Evolutionary conservation across 371 early-diverging fungal species (phyloP), one percentile per base, ranked within the genome.

Genomic region (Synchytrium microbalum): DNA sequence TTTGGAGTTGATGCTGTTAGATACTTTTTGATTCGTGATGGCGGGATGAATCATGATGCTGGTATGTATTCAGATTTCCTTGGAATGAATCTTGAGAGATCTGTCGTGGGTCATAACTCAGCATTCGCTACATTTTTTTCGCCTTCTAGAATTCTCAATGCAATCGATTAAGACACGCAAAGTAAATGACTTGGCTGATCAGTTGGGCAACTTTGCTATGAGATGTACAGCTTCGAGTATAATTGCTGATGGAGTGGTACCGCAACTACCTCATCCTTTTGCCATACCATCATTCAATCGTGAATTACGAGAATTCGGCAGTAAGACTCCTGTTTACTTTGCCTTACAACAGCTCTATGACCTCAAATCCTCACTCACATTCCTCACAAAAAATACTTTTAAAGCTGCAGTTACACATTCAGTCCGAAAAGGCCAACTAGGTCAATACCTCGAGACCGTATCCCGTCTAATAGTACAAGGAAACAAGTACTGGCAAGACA

Each of bases 21-120:
- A n/a, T 97, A 89, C 65, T 95, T 85, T 69, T 75, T 97, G 59
- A 81, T 94, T 65, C 84, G 92, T 28, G 90, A 94, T 76, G 95
- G 96, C 24, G 91, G 92, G 0, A 75, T 93, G 27, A 84, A 81
- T n/a, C 80, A 90, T 63, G 93, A 92, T 68, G 83, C 86, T 38
- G 87, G 86, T 83, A 70, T 63, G 38, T 52, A 28, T 27, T 13
- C 56, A 13, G 13, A 5, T 56, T 26, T 56, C 26, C 24, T 24
- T 62, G 30, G 0, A 1, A 26, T 56, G 24, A 56, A 56, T 56
- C 29, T n/a, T n/a, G n/a, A n/a, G n/a, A n/a, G n/a, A n/a, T n/a
- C n/a, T n/a, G n/a, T n/a, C n/a, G n/a, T n/a, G n/a, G 51, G 51
- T 51, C 51, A n/a, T n/a, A 51, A 51, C 13, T 13, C 51, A 51